phyloP scores from a whole-genome alignment of 176 grass and related monocot genomes.

The Oryza meridionalis region DNA sequence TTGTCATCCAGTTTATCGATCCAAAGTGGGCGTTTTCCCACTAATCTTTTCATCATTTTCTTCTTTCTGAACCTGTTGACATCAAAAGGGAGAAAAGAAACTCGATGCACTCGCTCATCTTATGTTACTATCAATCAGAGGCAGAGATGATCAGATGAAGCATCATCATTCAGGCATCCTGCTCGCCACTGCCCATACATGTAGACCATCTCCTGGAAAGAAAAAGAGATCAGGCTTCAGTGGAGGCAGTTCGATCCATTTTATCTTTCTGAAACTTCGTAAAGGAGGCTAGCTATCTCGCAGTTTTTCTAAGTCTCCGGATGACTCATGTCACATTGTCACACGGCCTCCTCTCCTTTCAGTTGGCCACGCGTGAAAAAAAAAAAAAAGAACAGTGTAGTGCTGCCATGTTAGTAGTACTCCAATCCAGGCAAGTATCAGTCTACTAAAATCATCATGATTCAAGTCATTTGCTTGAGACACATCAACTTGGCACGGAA shows the following conservation, averaged over 20 bases:
- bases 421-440: neutral
- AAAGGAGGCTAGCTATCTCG: neutral
- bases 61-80: slow-evolving; percentile 21
- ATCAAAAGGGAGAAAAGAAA: neutral
- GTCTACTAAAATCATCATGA: neutral
- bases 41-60: neutral
- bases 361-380: neutral
- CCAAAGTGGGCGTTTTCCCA: neutral
- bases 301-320: slow-evolving; percentile 18
- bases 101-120: slow-evolving; percentile 8
- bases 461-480: neutral
- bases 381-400: too few species aligned
- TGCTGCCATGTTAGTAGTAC: neutral
- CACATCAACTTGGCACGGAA: neutral
- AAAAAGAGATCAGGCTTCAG: neutral
- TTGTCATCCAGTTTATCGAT: slow-evolving; percentile 13
- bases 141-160: neutral
- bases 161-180: neutral
- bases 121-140: neutral
- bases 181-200: slow-evolving; percentile 38
- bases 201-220: slow-evolving; percentile 45
- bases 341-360: slow-evolving; percentile 28
- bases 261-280: slow-evolving; percentile 6
- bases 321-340: slow-evolving; percentile 35
- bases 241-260: slow-evolving; percentile 34